Evolutionary conservation across 2,329 filamentous ascomycete genomes (phyloP).

Genomic region (Curvularia spicifera): DNA sequence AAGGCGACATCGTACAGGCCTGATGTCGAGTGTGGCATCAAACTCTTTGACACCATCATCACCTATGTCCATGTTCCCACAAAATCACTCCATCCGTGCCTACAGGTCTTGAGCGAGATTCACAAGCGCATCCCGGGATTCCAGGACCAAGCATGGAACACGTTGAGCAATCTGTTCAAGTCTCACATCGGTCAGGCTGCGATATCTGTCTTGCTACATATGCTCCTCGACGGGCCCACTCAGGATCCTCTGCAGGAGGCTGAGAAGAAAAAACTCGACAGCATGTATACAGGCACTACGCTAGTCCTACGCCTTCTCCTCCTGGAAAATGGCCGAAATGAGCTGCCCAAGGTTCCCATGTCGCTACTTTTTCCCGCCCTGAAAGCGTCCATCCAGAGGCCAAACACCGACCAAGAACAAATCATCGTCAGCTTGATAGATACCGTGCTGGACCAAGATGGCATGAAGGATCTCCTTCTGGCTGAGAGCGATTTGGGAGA

Average conservation of each 20-base stretch:
- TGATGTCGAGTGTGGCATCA: conserved; percentile 71
- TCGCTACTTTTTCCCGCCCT: conserved; percentile 44
- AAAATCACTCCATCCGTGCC: conserved; percentile 67
- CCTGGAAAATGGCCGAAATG: conserved; percentile 41
- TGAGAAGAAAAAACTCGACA: conserved; percentile 30
- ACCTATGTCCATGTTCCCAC: conserved; percentile 74
- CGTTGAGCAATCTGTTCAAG: conserved; percentile 71
- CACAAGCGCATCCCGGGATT: conserved; percentile 69
- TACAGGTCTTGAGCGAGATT: conserved; percentile 75
- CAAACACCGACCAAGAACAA: conserved; percentile 46
- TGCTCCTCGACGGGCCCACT: conserved; percentile 47
- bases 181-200: conserved; percentile 76
- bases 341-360: conserved; percentile 45
- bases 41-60: conserved; percentile 72
- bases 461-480: conserved; percentile 62
- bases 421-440: conserved; percentile 60
- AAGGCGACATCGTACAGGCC: conserved; percentile 68
- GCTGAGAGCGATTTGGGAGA: conserved; percentile 72
- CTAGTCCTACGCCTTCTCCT: conserved; percentile 41
- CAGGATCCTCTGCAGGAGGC: conserved; percentile 31
- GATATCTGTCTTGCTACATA: conserved; percentile 68
- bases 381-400: conserved; percentile 39
- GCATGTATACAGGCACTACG: conserved; percentile 40
- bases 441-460: conserved; percentile 52
- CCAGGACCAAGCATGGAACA: conserved; percentile 71